These are phyloP conservation scores for Rhynchosporium secalis DNA, from an alignment of 2,329 filamentous ascomycete genomes.

Conservation along the genomic window DNA sequence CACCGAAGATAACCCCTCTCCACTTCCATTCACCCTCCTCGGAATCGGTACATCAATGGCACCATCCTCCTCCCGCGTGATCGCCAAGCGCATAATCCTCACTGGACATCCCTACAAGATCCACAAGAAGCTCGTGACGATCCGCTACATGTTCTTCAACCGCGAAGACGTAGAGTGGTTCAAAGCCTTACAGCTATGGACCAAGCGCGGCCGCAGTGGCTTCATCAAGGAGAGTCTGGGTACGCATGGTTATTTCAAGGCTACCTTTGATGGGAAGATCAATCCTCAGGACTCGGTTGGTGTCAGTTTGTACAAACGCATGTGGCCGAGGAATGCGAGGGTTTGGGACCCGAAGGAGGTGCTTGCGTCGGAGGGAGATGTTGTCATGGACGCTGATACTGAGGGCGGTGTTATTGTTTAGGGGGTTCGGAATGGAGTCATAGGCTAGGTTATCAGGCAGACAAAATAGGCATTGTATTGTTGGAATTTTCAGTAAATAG, in stretches of 20 bases:
- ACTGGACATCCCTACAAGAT: constrained; percentile 98
- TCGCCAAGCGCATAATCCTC: constrained; percentile 91
- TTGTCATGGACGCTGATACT: constrained; percentile 25
- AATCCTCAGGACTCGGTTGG: constrained; percentile 94
- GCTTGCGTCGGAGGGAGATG: constrained; percentile 19
- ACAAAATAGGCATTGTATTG: background rate
- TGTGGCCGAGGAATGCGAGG: constrained; percentile 72
- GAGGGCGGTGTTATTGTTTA: constrained; percentile 19
- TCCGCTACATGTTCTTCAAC: constrained; percentile 99
- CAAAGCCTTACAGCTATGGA: constrained; percentile 95
- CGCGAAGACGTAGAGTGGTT: constrained; percentile 95
- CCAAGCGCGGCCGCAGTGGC: constrained; percentile 80
- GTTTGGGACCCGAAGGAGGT: constrained; percentile 36
- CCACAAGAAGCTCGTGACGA: constrained; percentile 94
- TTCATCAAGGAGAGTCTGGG: constrained; percentile 93
- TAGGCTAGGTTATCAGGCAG: background rate
- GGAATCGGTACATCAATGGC: constrained; percentile 86
- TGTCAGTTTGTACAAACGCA: constrained; percentile 83
- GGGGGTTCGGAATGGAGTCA: background rate
- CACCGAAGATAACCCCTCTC: constrained; percentile 47
- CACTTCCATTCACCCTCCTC: constrained; percentile 66
- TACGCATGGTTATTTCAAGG: constrained; percentile 99
- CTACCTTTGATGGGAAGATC: constrained; percentile 92
- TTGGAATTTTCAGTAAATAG: background rate
- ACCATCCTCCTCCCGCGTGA: constrained; percentile 72